These are phyloP conservation scores for Colletotrichum shisoi DNA, from an alignment of 2,329 filamentous ascomycete genomes.

Conservation along the genomic window DNA sequence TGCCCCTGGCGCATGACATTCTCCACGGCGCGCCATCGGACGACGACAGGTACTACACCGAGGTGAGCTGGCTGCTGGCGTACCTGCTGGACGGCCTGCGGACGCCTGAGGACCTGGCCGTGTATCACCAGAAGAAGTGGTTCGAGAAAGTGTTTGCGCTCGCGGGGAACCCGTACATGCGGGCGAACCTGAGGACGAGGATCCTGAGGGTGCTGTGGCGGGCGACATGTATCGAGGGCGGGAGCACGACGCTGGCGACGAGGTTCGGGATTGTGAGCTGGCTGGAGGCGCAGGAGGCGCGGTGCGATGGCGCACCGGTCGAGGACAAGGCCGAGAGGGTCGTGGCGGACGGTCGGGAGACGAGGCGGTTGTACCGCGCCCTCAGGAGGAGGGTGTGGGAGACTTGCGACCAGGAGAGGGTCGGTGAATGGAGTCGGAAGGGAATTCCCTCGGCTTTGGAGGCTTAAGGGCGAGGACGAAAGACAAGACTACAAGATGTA, in stretches of 20 bases:
- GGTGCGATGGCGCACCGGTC: conserved; percentile 46
- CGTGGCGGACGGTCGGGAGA: conserved; percentile 46
- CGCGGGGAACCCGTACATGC: conserved; percentile 72
- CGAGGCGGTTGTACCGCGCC: conserved; percentile 59
- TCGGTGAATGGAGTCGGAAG: conserved; percentile 71
- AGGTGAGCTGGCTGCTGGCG: conserved; percentile 76
- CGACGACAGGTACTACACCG: conserved; percentile 75
- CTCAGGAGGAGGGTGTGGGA: conserved; percentile 68
- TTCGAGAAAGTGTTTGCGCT: conserved; percentile 79
- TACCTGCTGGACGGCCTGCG: conserved; percentile 74
- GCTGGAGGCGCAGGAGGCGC: conserved; percentile 69
- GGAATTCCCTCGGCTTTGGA: conserved; percentile 45
- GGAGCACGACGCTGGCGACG: conserved; percentile 82
- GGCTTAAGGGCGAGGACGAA: not conserved
- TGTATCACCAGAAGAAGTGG: conserved; percentile 69
- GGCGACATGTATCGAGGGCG: conserved; percentile 71
- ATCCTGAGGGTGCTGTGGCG: conserved; percentile 70
- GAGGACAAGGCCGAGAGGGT: not conserved
- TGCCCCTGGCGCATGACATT: conserved; percentile 73
- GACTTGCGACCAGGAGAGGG: conserved; percentile 71
- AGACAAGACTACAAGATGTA: not conserved
- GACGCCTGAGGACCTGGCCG: conserved; percentile 64
- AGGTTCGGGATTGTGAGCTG: conserved; percentile 77
- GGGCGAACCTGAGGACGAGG: conserved; percentile 66
- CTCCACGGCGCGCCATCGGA: conserved; percentile 72